Evolutionary conservation across 1,139 yeast genomes (phyloP).

Genomic region (Suhomyces bokatorum): DNA sequence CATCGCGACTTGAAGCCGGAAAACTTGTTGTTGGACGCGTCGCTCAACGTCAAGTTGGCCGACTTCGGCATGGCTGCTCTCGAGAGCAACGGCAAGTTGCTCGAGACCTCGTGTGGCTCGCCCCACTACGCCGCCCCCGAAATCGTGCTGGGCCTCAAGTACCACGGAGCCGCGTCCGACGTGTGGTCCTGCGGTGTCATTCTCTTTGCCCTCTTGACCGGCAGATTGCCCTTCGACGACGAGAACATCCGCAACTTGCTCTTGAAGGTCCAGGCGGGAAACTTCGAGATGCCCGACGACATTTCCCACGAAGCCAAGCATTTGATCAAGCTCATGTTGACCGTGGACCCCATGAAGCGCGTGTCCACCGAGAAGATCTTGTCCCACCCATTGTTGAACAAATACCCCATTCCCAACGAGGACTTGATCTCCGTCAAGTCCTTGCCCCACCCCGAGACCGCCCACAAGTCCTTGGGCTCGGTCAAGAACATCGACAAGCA

Average conservation of each 20-base stretch:
- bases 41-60: slow-evolving; percentile 71
- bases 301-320: slow-evolving; percentile 69
- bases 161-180: slow-evolving; percentile 82
- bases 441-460: slow-evolving; percentile 66
- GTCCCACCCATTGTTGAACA: slow-evolving; percentile 69
- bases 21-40: slow-evolving; percentile 65
- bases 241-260: slow-evolving; percentile 70
- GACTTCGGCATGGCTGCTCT: slow-evolving; percentile 90
- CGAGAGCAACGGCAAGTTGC: slow-evolving; percentile 66
- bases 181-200: slow-evolving; percentile 89
- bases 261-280: slow-evolving; percentile 74
- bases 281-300: slow-evolving; percentile 69
- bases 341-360: slow-evolving; percentile 76
- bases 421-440: slow-evolving; percentile 53
- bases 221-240: slow-evolving; percentile 81
- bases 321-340: slow-evolving; percentile 67
- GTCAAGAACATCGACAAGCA: slow-evolving; percentile 58
- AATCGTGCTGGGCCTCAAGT: slow-evolving; percentile 72
- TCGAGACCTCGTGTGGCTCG: slow-evolving; percentile 82
- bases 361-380: slow-evolving; percentile 76
- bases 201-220: slow-evolving; percentile 72
- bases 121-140: slow-evolving; percentile 91
- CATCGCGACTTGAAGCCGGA: slow-evolving; percentile 85
- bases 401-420: slow-evolving; percentile 56
- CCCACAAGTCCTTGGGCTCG: slow-evolving; percentile 48